phyloP scores from a whole-genome alignment of 176 grass and related monocot genomes.

The Bonia amplexicaulis region DNA sequence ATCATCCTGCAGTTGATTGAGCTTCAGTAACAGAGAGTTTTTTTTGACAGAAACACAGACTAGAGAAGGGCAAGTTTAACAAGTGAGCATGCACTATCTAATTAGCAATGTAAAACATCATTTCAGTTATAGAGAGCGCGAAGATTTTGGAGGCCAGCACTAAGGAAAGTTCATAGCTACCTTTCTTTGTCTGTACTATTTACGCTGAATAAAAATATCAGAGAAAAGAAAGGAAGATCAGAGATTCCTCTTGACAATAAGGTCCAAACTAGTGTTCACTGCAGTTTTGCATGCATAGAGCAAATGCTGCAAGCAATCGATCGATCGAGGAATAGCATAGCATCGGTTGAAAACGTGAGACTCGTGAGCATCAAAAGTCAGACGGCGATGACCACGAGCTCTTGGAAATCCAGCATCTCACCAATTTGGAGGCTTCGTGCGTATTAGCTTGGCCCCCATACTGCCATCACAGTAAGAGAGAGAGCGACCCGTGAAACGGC shows the following conservation, averaged over 20 bases:
- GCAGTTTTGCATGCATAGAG: not conserved
- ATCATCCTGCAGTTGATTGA: not conserved
- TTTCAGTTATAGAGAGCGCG: not conserved
- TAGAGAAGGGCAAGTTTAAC: not conserved
- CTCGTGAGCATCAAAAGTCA: not conserved
- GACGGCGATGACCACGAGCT: not conserved
- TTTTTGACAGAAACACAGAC: no score
- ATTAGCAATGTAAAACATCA: not conserved
- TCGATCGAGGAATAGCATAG: not conserved
- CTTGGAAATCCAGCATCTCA: not conserved
- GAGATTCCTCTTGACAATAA: not conserved
- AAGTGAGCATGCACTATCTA: not conserved
- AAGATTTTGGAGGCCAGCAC: not conserved
- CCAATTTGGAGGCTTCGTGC: not conserved
- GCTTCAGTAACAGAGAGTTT: not conserved
- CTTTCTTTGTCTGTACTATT: not conserved
- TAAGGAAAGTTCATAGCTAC: not conserved
- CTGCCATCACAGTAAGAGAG: not conserved
- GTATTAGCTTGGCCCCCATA: not conserved
- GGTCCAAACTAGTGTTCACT: not conserved
- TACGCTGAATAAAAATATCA: not conserved
- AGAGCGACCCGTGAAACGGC: no score
- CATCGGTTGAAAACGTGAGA: conserved; percentile 17
- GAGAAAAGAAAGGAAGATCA: not conserved
- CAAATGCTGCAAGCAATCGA: not conserved